A percentile compares a stretch with the other conserved stretches of the same genome.
phyloP scores from a whole-genome alignment of 164 flowering plant genomes.

The Magnolia kwangsiensis region DNA sequence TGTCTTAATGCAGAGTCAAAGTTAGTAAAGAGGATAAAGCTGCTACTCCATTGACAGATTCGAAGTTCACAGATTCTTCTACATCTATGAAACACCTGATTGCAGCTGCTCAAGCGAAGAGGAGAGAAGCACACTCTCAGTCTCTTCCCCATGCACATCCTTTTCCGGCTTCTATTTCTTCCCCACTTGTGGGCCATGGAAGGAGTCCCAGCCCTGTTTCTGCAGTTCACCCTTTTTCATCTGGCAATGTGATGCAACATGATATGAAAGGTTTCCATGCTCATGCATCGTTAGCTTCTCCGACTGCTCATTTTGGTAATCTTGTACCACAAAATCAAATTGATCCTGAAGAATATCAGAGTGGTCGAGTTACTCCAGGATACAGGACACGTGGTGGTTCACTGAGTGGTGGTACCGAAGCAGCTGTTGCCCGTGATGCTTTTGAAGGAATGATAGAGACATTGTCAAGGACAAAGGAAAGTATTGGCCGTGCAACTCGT shows the following conservation, averaged over 20 bases:
- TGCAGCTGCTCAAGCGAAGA: constrained; percentile 95
- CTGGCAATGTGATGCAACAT: constrained; percentile 29
- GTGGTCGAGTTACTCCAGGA: constrained; percentile 58
- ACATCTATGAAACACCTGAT: constrained; percentile 83
- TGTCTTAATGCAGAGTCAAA: constrained; percentile 33
- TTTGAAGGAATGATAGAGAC: constrained; percentile 99
- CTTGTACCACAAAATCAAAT: constrained; percentile 35
- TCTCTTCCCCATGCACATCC: constrained; percentile 28
- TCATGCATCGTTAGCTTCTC: constrained; percentile 34
- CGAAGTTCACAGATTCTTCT: constrained; percentile 46
- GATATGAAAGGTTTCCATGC: constrained; percentile 40
- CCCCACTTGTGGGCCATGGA: constrained; percentile 30
- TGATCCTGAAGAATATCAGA: constrained; percentile 59
- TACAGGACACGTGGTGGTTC: constrained; percentile 53
- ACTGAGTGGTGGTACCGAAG: constrained; percentile 94
- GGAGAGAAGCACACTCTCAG: constrained; percentile 59
- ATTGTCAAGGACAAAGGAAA: constrained; percentile 93
- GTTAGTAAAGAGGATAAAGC: constrained; percentile 33
- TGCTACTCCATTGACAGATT: constrained; percentile 27
- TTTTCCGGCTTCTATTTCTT: constrained; percentile 23
- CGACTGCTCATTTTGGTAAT: constrained; percentile 27
- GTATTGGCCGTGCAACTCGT: constrained; percentile 99
- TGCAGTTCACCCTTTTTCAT: constrained; percentile 29
- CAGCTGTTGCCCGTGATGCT: constrained; percentile 98
- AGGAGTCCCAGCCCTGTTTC: constrained; percentile 49